phyloP scores from a whole-genome alignment of 177 flowering plant species.

The Vitis hybrid region DNA sequence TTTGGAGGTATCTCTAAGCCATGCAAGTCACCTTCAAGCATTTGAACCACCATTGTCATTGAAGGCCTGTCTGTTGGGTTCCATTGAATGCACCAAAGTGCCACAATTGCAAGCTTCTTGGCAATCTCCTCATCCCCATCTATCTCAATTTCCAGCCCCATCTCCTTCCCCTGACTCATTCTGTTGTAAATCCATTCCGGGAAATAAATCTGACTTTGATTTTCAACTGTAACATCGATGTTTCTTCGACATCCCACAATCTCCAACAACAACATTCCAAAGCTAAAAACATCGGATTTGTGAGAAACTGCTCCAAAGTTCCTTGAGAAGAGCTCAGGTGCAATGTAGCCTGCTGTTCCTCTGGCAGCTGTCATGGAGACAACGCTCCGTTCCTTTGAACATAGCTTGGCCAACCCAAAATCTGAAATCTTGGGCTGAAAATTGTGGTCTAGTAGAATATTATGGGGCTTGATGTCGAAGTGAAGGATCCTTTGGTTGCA shows the following conservation, averaged over 20 bases:
- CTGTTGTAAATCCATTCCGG: slow-evolving; percentile 2
- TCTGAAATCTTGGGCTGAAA: slow-evolving; percentile 6
- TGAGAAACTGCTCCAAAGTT: slow-evolving; percentile 5
- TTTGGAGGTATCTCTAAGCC: slow-evolving; percentile 1
- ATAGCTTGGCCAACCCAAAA: slow-evolving; percentile 1
- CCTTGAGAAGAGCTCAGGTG: slow-evolving; percentile 4
- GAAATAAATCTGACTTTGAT: not conserved
- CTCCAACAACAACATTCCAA: slow-evolving; percentile 7
- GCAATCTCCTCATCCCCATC: slow-evolving; percentile 2
- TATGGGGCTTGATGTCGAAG: slow-evolving; percentile 7
- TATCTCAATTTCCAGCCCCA: not conserved
- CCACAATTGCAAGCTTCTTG: slow-evolving; percentile 1
- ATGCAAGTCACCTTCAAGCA: slow-evolving; percentile 1
- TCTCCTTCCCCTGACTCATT: not conserved
- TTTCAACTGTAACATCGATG: not conserved
- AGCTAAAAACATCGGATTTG: slow-evolving; percentile 3
- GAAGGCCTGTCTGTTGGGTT: slow-evolving; percentile 1
- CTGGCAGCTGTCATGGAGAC: slow-evolving; percentile 7
- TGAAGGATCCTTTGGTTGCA: slow-evolving; percentile 8
- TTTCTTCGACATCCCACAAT: not conserved
- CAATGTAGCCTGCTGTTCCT: slow-evolving; percentile 5
- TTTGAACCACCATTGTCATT: slow-evolving; percentile 3
- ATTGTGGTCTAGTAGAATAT: slow-evolving; percentile 1
- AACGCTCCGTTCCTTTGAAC: slow-evolving; percentile 2
- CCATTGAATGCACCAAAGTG: slow-evolving; percentile 6